phyloP scores from a whole-genome alignment of 2,329 filamentous ascomycete species.

The Fusarium phyllophilum region DNA sequence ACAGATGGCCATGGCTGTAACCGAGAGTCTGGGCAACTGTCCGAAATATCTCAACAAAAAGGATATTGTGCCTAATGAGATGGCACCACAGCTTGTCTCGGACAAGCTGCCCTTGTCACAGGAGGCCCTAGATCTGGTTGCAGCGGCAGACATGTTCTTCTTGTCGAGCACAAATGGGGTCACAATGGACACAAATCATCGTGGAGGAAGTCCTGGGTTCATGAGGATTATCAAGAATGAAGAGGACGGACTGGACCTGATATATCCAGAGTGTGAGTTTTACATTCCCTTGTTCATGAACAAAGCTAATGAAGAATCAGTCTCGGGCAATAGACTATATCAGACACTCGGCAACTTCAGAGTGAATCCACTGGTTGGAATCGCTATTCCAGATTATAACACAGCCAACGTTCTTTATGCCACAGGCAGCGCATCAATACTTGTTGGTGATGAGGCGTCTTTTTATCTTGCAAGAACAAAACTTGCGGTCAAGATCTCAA shows the following conservation, averaged over 20 bases:
- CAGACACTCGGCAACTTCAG: constrained; percentile 84
- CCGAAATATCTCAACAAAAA: constrained; percentile 89
- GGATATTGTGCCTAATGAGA: constrained; percentile 60
- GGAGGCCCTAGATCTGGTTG: constrained; percentile 68
- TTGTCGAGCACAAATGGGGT: constrained; percentile 72
- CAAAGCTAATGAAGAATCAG: constrained; percentile 39
- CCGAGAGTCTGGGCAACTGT: constrained; percentile 82
- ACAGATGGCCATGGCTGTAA: constrained; percentile 73
- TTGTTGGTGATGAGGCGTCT: constrained; percentile 71
- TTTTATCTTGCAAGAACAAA: constrained; percentile 74
- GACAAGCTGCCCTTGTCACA: constrained; percentile 57
- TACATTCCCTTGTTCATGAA: background rate
- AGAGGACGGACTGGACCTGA: constrained; percentile 59
- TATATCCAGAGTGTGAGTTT: constrained; percentile 77
- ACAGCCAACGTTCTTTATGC: constrained; percentile 79
- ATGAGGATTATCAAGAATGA: constrained; percentile 72
- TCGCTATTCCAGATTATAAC: constrained; percentile 79
- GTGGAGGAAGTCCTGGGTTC: constrained; percentile 80
- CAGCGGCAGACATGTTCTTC: constrained; percentile 79
- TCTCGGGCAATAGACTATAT: constrained; percentile 85
- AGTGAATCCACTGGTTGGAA: constrained; percentile 72
- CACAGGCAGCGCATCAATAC: constrained; percentile 74
- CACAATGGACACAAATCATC: constrained; percentile 86
- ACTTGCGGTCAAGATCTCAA: constrained; percentile 74
- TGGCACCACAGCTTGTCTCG: constrained; percentile 61